Conservation (phyloP, 2,329 filamentous ascomycete genomes). For the Rhinocladiella mackenziei region DNA sequence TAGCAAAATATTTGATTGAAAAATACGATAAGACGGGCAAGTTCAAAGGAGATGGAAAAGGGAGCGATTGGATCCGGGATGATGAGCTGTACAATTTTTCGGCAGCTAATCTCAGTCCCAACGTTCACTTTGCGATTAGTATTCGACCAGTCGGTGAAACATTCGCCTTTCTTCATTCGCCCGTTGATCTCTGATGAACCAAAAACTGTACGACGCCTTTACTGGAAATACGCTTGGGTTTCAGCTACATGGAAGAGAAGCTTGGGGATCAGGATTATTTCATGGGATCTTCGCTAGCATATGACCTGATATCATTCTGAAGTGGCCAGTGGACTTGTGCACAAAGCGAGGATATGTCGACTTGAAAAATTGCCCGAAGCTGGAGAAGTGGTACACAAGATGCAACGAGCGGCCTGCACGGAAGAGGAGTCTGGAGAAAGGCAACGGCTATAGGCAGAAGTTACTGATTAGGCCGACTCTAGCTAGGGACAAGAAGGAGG, state of each 20-base stretch:
- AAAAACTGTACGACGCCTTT: constrained; percentile 17
- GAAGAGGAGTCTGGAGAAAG: constrained; percentile 28
- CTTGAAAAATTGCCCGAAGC: constrained; percentile 18
- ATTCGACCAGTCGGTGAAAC: constrained; percentile 23
- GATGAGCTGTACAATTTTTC: constrained; percentile 32
- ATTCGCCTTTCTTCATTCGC: constrained; percentile 25
- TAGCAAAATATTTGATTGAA: constrained; percentile 34
- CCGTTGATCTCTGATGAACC: constrained; percentile 20
- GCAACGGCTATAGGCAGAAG: constrained; percentile 22
- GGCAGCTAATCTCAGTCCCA: constrained; percentile 29
- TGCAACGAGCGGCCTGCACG: constrained; percentile 25
- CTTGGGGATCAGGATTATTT: constrained; percentile 26
- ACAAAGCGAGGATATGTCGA: constrained; percentile 12
- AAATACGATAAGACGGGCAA: constrained; percentile 32
- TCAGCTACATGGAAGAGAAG: constrained; percentile 23
- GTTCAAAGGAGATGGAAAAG: constrained; percentile 28
- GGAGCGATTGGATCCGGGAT: constrained; percentile 32
- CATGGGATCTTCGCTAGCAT: constrained; percentile 21
- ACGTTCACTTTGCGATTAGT: constrained; percentile 29
- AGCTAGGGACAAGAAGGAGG: too few relatives aligned
- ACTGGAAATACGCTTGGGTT: constrained; percentile 18
- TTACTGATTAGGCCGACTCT: constrained; percentile 5
- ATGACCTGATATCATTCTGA: constrained; percentile 26
- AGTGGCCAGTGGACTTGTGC: constrained; percentile 24
- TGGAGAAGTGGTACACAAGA: constrained; percentile 24